Percentiles rank a stretch among this genome's conserved stretches.
Conservation (phyloP, 2,329 filamentous ascomycete species). For the Nothophaeocryptopus gaeumannii region DNA sequence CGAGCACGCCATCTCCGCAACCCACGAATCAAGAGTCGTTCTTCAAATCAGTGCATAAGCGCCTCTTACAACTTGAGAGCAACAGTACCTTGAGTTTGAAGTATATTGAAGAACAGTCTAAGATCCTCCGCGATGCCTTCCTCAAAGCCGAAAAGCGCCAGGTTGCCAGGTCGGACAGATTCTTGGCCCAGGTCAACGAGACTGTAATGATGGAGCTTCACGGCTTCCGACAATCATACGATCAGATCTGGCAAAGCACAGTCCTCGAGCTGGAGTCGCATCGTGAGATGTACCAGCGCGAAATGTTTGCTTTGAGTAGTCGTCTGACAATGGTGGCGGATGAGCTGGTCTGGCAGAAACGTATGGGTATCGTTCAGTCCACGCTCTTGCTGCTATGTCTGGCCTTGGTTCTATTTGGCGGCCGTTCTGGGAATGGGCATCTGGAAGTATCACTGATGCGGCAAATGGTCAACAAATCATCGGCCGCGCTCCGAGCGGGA, state of each 20-base stretch:
- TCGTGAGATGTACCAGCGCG: slow-evolving; percentile 76
- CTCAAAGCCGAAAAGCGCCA: slow-evolving; percentile 84
- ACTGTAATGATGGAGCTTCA: slow-evolving; percentile 81
- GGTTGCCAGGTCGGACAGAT: slow-evolving; percentile 74
- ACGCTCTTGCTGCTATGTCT: slow-evolving; percentile 83
- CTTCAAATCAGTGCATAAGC: slow-evolving; percentile 94
- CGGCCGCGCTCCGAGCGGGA: slow-evolving; percentile 31
- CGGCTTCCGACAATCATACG: slow-evolving; percentile 79
- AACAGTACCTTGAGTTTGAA: slow-evolving; percentile 91
- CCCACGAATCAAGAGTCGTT: slow-evolving; percentile 96
- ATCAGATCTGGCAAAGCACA: slow-evolving; percentile 94
- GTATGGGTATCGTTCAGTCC: slow-evolving; percentile 90
- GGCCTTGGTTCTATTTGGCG: slow-evolving; percentile 75
- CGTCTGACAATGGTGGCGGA: slow-evolving; percentile 88
- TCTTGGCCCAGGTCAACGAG: slow-evolving; percentile 79
- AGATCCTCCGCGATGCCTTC: slow-evolving; percentile 82
- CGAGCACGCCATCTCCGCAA: slow-evolving; percentile 41
- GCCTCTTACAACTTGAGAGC: slow-evolving; percentile 82
- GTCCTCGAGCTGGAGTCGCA: slow-evolving; percentile 88
- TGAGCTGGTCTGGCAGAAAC: slow-evolving; percentile 78
- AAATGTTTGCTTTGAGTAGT: slow-evolving; percentile 76
- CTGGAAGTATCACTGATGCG: slow-evolving; percentile 47
- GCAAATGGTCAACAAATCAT: slow-evolving; percentile 40
- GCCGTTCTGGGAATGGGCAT: slow-evolving; percentile 31
- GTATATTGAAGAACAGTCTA: slow-evolving; percentile 95